Evolutionary conservation across 352 stramenopile species (phyloP), one percentile per base, ranked within the genome.

Genomic region (Phytophthora citricola): DNA sequence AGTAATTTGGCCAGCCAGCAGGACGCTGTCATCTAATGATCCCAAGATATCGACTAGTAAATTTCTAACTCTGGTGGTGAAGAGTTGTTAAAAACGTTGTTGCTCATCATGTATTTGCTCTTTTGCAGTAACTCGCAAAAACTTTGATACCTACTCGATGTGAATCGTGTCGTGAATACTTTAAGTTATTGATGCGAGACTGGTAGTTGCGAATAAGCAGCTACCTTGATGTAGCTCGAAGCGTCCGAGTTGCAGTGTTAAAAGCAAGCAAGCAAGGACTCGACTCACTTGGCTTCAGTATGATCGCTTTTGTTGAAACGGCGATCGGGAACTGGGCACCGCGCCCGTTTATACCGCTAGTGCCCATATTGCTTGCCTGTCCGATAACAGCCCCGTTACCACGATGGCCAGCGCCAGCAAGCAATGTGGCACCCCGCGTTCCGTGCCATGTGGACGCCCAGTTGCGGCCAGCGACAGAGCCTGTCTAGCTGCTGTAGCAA

Each of bases 301-400:
- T 41, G 31, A 11, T 11, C 20, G 20, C 34, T 38, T 32, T 36
- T 36, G 11, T 29, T 34, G 39, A 52, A 61, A 61, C 41, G 17
- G 20, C 44, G 29, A 50, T 61, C 29, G 1, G 10, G 12, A 62
- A 53, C 43, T 53, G 43, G 53, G 31, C 29, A 62, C 41, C 4
- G 3, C 40, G 32, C 54, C 14, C 24, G 31, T 62, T 62, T 62
- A 46, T 50, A 31, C 22, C 12, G 32, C 15, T 9, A 51, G 29
- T 14, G 20, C 41, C 32, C 20, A 53, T 54, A 62, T 36, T 63
- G 12, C 9, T 57, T 34, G 38, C 17, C n/a, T 53, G 41, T 15
- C 34, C 24, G 20, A 22, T 24, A 41, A 40, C 27, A 27, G n/a
- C 15, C 15, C 36, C 22, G 26, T 22, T 41, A 10, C n/a, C n/a